These are phyloP conservation scores for Capillidium rhysosporum DNA, from an alignment of 371 early-diverging fungal species.

Conservation along the genomic window DNA sequence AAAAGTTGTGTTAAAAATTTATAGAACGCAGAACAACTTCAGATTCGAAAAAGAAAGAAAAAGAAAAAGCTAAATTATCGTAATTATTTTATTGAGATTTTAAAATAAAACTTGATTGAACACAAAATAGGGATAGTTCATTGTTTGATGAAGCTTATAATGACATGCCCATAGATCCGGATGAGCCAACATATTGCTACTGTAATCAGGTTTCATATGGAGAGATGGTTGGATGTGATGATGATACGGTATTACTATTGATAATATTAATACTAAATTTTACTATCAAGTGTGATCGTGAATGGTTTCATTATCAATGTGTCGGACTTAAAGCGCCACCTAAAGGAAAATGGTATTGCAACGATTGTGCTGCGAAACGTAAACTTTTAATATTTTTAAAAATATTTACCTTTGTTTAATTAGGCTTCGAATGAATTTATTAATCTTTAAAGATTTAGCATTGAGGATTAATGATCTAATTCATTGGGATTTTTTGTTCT, in stretches of 20 bases:
- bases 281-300: conserved; percentile 42
- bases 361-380: conserved; percentile 24
- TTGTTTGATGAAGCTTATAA: conserved; percentile 9
- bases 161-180: conserved; percentile 78
- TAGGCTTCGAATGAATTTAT: too few species aligned
- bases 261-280: neutral
- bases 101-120: neutral
- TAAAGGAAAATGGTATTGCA: conserved; percentile 87
- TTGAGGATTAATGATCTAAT: too few species aligned
- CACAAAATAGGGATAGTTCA: neutral
- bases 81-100: neutral
- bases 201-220: conserved; percentile 91
- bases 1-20: neutral
- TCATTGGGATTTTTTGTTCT: too few species aligned
- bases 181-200: conserved; percentile 88
- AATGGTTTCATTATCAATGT: conserved; percentile 94
- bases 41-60: neutral
- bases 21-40: neutral
- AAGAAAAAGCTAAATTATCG: neutral
- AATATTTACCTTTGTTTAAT: too few species aligned
- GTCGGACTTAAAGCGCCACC: conserved; percentile 68
- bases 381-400: neutral
- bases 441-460: too few species aligned
- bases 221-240: conserved; percentile 95
- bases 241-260: conserved; percentile 41